Conservation (phyloP, 305 asterid genomes). For the Fraxinus greggii region DNA sequence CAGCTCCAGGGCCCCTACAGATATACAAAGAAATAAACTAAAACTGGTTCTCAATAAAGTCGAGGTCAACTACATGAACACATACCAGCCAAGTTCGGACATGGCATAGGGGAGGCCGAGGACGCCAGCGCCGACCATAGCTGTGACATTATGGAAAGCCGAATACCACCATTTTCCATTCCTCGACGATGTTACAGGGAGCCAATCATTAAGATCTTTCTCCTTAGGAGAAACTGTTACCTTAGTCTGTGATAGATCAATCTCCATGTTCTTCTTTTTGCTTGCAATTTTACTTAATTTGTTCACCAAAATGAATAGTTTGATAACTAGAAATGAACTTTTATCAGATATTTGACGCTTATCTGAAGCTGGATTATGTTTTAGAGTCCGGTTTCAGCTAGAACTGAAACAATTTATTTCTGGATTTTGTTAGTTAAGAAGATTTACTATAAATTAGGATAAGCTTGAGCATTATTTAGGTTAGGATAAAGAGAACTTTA, state of each 20-base stretch:
- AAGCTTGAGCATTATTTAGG: not conserved
- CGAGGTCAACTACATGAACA: not conserved
- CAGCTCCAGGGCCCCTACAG: constrained; percentile 49
- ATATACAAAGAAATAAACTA: not conserved
- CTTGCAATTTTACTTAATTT: not conserved
- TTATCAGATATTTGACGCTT: not conserved
- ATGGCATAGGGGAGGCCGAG: constrained; percentile 56
- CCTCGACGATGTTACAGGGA: constrained; percentile 39
- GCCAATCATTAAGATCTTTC: constrained; percentile 34
- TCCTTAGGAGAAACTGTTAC: not conserved
- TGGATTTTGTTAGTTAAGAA: not conserved
- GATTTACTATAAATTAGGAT: not conserved
- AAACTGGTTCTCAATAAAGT: not conserved
- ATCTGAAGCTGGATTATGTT: not conserved
- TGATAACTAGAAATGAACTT: not conserved
- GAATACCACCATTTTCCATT: constrained; percentile 43
- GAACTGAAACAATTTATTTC: not conserved
- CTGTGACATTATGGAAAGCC: constrained; percentile 46
- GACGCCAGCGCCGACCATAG: constrained; percentile 54
- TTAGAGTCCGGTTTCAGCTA: not conserved
- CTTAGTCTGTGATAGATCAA: not conserved
- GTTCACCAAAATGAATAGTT: not conserved
- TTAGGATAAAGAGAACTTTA: not conserved
- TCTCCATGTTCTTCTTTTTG: not conserved
- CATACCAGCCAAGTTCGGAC: constrained; percentile 53